Conservation (phyloP, 176 grass and related monocot genomes). For the Oryza meridionalis region DNA sequence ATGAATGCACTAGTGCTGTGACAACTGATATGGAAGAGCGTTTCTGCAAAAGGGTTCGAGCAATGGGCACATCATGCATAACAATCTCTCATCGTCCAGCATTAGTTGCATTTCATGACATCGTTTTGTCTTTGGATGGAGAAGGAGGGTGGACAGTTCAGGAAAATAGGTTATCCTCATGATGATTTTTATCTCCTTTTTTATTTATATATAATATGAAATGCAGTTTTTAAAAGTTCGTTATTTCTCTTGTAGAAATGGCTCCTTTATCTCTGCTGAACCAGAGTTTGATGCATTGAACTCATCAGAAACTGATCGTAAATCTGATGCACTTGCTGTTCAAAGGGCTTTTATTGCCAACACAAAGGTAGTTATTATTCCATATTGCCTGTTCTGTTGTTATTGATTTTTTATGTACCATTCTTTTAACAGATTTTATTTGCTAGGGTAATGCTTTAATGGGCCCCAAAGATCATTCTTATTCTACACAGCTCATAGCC, state of each 20-base stretch:
- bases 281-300: slow-evolving; percentile 53
- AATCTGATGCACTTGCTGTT: slow-evolving; percentile 81
- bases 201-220: slow-evolving; percentile 5
- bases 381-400: slow-evolving; percentile 1
- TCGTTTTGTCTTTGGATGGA: slow-evolving; percentile 93
- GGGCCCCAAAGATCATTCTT: slow-evolving; percentile 61
- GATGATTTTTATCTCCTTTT: slow-evolving; percentile 17
- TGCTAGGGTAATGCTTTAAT: slow-evolving; percentile 58
- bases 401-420: slow-evolving; percentile 7
- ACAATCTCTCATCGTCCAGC: slow-evolving; percentile 97
- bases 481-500: slow-evolving; percentile 70
- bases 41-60: slow-evolving; percentile 83
- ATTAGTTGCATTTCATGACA: slow-evolving; percentile 98
- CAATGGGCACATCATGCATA: slow-evolving; percentile 97
- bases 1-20: slow-evolving; percentile 98
- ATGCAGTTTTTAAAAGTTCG: slow-evolving; percentile 16
- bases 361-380: slow-evolving; percentile 61
- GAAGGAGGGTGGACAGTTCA: slow-evolving; percentile 90
- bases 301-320: slow-evolving; percentile 67
- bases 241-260: slow-evolving; percentile 53
- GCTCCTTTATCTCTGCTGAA: slow-evolving; percentile 57
- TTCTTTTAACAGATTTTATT: slow-evolving; percentile 47
- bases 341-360: slow-evolving; percentile 82
- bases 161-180: slow-evolving; percentile 76
- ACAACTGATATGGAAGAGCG: slow-evolving; percentile 99